Conservation (phyloP, 1,139 yeast genomes). For the Hansenula anomala region DNA sequence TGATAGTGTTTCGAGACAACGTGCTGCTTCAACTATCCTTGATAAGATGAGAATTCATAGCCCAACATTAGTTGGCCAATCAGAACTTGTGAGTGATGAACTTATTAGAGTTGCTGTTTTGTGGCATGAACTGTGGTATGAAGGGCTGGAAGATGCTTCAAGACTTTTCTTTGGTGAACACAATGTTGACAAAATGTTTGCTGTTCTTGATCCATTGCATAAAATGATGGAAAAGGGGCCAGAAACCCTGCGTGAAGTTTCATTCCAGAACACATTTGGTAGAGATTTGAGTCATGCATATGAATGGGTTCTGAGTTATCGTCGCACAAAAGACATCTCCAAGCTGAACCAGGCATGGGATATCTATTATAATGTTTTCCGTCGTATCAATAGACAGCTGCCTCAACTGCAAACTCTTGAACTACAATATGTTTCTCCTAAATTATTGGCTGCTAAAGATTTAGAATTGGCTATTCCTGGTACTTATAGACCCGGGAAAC, state of each 20-base stretch:
- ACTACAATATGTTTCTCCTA: conserved; percentile 90
- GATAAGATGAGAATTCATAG: conserved; percentile 92
- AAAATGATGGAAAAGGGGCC: conserved; percentile 81
- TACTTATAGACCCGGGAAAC: conserved; percentile 81
- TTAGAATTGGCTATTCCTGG: conserved; percentile 93
- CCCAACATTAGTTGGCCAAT: conserved; percentile 79
- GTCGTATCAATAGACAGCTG: conserved; percentile 82
- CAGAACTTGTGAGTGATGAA: conserved; percentile 91
- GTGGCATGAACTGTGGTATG: conserved; percentile 99
- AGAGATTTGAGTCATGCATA: conserved; percentile 90
- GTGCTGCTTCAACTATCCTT: conserved; percentile 87
- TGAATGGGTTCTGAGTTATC: conserved; percentile 86
- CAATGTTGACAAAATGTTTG: conserved; percentile 91
- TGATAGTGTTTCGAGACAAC: conserved; percentile 82
- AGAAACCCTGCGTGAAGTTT: conserved; percentile 86
- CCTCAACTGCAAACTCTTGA: conserved; percentile 87
- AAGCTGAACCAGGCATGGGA: conserved; percentile 98
- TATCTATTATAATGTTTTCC: conserved; percentile 87
- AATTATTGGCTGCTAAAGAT: conserved; percentile 70
- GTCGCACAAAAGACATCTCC: conserved; percentile 79
- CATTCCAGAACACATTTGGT: conserved; percentile 92
- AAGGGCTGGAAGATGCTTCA: conserved; percentile 95
- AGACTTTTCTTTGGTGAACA: conserved; percentile 91
- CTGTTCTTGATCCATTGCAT: conserved; percentile 86
- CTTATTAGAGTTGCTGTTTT: conserved; percentile 90